phyloP scores from a whole-genome alignment of 805 yeast species.

The Ogataea saltuana region DNA sequence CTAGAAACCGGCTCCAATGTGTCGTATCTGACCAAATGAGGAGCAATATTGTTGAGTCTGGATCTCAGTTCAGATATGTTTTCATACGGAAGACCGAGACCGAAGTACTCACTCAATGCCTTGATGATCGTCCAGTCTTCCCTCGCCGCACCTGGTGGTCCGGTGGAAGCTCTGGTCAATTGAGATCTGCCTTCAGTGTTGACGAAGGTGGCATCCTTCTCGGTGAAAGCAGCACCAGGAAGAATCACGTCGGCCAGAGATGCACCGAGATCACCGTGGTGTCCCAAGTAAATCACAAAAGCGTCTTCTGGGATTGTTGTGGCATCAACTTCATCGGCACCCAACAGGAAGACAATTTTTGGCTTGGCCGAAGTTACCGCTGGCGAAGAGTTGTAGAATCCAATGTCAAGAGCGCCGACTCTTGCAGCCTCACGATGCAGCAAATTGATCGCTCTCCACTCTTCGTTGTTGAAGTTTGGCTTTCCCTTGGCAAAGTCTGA shows the following conservation, averaged over 20 bases:
- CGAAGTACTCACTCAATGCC: slow-evolving; percentile 78
- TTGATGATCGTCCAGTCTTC: slow-evolving; percentile 89
- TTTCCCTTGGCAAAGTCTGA: slow-evolving; percentile 60
- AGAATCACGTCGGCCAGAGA: slow-evolving; percentile 83
- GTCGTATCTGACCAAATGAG: slow-evolving; percentile 76
- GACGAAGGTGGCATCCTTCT: slow-evolving; percentile 79
- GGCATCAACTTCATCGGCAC: slow-evolving; percentile 78
- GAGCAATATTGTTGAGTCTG: slow-evolving; percentile 76
- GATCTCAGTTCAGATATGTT: slow-evolving; percentile 65
- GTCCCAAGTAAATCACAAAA: slow-evolving; percentile 87
- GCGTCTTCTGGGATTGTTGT: slow-evolving; percentile 78
- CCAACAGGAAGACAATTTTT: slow-evolving; percentile 75
- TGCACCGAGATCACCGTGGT: slow-evolving; percentile 90
- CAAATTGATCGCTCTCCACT: slow-evolving; percentile 81
- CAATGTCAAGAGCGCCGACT: slow-evolving; percentile 83
- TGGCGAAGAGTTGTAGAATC: slow-evolving; percentile 57
- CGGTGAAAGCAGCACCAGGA: slow-evolving; percentile 89
- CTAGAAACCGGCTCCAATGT: slow-evolving; percentile 66
- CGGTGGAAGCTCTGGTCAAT: slow-evolving; percentile 80
- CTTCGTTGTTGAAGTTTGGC: slow-evolving; percentile 60
- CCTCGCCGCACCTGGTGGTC: slow-evolving; percentile 86
- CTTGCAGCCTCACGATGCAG: slow-evolving; percentile 87
- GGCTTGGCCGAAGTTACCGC: slow-evolving; percentile 53
- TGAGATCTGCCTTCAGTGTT: slow-evolving; percentile 92
- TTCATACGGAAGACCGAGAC: slow-evolving; percentile 72